phyloP scores from a whole-genome alignment of 148 eudicot species.

The Rhododendron kiyosumense region DNA sequence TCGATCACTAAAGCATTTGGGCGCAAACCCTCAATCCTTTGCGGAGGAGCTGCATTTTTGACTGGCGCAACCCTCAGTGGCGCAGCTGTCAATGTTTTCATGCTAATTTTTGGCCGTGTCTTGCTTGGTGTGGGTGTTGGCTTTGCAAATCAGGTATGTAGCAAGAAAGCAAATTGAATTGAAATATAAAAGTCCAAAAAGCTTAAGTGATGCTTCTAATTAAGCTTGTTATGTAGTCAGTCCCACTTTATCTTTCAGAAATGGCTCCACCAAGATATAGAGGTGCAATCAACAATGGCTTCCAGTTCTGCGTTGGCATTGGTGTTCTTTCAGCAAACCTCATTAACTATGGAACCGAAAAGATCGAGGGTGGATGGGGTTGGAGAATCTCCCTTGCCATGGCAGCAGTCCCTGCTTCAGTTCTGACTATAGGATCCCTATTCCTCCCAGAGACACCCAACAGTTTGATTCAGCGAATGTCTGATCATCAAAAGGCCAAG shows the following conservation, averaged over 20 bases:
- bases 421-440: conserved; percentile 26
- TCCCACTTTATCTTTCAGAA: conserved; percentile 29
- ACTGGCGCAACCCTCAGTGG: conserved; percentile 31
- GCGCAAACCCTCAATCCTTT: conserved; percentile 33
- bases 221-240: conserved; percentile 2
- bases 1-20: conserved; percentile 29
- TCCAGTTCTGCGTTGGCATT: conserved; percentile 8
- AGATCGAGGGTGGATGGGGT: conserved; percentile 37
- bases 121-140: conserved; percentile 50
- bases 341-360: conserved; percentile 33
- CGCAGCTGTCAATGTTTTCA: conserved; percentile 28
- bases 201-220: neutral
- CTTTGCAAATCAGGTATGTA: conserved; percentile 42
- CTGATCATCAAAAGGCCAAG: conserved; percentile 22
- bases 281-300: conserved; percentile 20
- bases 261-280: conserved; percentile 37
- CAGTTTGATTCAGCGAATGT: conserved; percentile 34
- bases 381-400: conserved; percentile 19
- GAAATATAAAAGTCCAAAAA: neutral
- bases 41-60: conserved; percentile 34
- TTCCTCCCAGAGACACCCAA: conserved; percentile 42
- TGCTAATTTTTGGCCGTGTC: conserved; percentile 44
- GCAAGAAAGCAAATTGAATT: neutral
- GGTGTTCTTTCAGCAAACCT: conserved; percentile 31
- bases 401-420: conserved; percentile 25